Evolutionary conservation across 2,329 filamentous ascomycete species (phyloP), one percentile per base, ranked within the genome.

Genomic region (Exophiala sideris): DNA sequence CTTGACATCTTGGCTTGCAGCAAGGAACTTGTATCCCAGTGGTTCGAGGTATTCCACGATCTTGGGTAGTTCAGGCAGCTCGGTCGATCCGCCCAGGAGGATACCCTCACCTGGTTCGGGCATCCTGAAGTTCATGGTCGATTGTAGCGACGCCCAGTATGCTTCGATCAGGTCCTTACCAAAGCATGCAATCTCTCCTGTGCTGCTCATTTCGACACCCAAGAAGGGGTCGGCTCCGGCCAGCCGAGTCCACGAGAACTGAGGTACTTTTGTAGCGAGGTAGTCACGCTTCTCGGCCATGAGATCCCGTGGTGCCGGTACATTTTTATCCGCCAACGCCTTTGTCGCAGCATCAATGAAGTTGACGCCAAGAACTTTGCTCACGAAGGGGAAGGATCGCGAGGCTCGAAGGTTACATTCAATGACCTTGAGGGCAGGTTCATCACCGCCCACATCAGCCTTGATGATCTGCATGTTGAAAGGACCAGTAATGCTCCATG

Each of bases 381-480:
- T 92, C 70, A 95, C 91, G 73, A 97, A 97, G 69, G 94, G 92
- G 85, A 97, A 97, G 1, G 92, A 97, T 60, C 92, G 91, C 56
- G 92, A 97, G 53, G 92, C 94, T 71, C 92, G 92, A 59, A 97
- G 85, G 74, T 97, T 97, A 79, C 92, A 97, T 76, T 97, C 92
- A 60, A 97, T 97, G 67, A 97, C 92, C 80, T 96, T 96, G 62
- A 97, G 83, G 24, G 82, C 79, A 67, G 87, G 82, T 52, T 86
- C 86, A 55, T 89, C 85, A 32, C 87, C 83, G 20, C 56, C 50
- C 5, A 38, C 54, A 10, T 89, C 80, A 34, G 88, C 90, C 78
- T 95, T 95, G 82, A 99, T 97, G 74, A 99, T 95, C 71, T 99
- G 94, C 92, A 99, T 97, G 82, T 99, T 99, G 84, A 97, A 99